Base-by-base conservation (phyloP, 169 alveolate genomes). In the Plasmodium chabaudi region DNA sequence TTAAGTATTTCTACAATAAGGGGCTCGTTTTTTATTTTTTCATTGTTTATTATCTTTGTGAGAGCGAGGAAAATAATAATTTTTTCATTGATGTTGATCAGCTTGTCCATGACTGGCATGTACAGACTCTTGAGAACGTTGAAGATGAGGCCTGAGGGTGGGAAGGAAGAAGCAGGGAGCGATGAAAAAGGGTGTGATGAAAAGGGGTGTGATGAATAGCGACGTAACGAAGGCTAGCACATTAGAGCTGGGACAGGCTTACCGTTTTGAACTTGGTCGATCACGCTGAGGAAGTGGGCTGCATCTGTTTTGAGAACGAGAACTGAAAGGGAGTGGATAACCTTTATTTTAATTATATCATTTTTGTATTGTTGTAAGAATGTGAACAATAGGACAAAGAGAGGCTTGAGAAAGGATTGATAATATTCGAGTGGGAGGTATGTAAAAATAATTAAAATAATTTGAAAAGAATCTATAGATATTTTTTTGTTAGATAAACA, bases 401-500 rank as follows among this genome's bases (percentile, higher is more conserved):
- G 73, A 9, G 97, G 92, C 44, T 92, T 82, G 12, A 95, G 25
- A 70, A 93, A 95, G 49, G 92, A 86, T 59, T 89, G 63, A 63
- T 95, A 95, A 59, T 87, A 89, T 42, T 72, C 75, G 25, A 93
- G 63, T 6, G 97, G 97, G 49, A 95, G 84, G 70, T 92, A 91
- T 0, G 95, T 87, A 17, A 95, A 74, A 6, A 94, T 90, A 44
- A 94, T 96, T 46, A 94, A 75, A 13, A 95, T 73, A 6, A 95
- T 84, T 49, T 95, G 97, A 60, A 95, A 92, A 5, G 97, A 86
- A n/a, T 93, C 93, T 13, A 88, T 69, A 10, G 94, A 93, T 13
- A 95, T 79, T 74, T 92, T 95, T 72, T 95, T 77, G 70, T 95
- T 96, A 9, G 95, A 89, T 46, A 95, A 84, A 71, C 97, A 95